These are phyloP conservation scores for Helotiales sp. DNA, from an alignment of 2,329 filamentous ascomycete genomes.

Conservation along the genomic window DNA sequence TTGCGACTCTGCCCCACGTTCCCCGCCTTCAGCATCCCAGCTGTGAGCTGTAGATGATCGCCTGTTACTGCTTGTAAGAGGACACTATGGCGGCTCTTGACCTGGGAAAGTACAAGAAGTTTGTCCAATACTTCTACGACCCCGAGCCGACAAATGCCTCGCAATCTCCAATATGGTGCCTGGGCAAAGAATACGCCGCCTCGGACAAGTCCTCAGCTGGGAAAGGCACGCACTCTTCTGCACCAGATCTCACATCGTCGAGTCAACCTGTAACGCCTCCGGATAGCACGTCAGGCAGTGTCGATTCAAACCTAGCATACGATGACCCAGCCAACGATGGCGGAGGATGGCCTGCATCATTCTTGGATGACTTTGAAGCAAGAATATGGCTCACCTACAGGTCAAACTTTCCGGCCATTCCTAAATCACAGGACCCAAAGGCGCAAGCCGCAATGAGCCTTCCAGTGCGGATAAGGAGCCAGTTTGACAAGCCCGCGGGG, in stretches of 20 bases:
- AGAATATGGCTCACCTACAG: slow-evolving; percentile 96
- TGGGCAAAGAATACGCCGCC: slow-evolving; percentile 59
- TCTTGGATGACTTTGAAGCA: slow-evolving; percentile 91
- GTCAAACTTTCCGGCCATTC: slow-evolving; percentile 80
- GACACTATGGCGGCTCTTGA: slow-evolving; percentile 65
- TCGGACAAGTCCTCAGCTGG: slow-evolving; percentile 13
- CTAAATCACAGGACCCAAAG: slow-evolving; percentile 73
- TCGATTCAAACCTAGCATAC: slow-evolving; percentile 30
- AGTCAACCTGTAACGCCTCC: slow-evolving; percentile 30
- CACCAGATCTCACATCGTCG: slow-evolving; percentile 12
- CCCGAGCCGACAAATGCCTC: slow-evolving; percentile 76
- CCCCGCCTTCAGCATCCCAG: slow-evolving; percentile 13
- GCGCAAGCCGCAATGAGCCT: slow-evolving; percentile 74
- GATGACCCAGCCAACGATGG: slow-evolving; percentile 28
- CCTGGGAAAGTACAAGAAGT: slow-evolving; percentile 74
- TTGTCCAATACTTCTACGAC: slow-evolving; percentile 92
- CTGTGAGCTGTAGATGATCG: background rate
- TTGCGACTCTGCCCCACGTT: slow-evolving; percentile 16
- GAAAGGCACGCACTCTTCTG: slow-evolving; percentile 13
- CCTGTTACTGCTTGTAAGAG: background rate
- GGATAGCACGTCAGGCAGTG: slow-evolving; percentile 33
- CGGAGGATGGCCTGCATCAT: slow-evolving; percentile 76
- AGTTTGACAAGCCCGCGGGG: slow-evolving; percentile 73
- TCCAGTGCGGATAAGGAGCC: slow-evolving; percentile 78
- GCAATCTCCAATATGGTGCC: slow-evolving; percentile 79